Base-by-base conservation (phyloP, 202 grass and related monocot species). In the Bolboschoenoplectus hybrid region DNA sequence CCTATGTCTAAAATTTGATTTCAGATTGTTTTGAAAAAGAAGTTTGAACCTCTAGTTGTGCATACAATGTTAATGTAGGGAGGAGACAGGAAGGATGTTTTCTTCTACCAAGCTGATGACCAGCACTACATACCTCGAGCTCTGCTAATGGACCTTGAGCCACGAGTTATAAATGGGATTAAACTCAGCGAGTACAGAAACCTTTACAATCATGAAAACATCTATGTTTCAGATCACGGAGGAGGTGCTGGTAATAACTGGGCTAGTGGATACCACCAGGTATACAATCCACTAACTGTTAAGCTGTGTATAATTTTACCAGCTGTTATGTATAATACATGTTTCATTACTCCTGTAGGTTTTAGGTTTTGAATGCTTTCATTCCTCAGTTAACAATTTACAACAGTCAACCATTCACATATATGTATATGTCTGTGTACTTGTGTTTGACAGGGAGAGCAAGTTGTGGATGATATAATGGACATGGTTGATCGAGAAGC, bases 391-490 rank as follows among this genome's bases (percentile, higher is more conserved):
- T 58, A 36, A 57, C 14, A 61, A n/a, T 61, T 61, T 61, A 16
- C 57, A 61, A 75, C 19, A 11, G 3, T 35, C 40, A 16, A 66
- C 67, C 69, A 51, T 78, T 86, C 61, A 61, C 32, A 85, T 47
- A n/a, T 46, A 74, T 69, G 47, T 19, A 43, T 74, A 40, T 84
- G 3, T 44, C 43, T 60, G 56, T 58, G 12, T 17, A 16, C 1
- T 66, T 20, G 45, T 11, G 20, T 64, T 63, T 69, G 53, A 49
- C 80, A 99, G 97, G 97, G 97, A 79, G 97, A 99, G 66, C 90
- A 97, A 97, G 92, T 99, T 32, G 97, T 99, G 38, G 97, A 97
- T 87, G 97, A 99, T 85, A 99, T 99, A 86, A 99, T 99, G 97
- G 97, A 99, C 73, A 99, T 99, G 93, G 85, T 99, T 67, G 97